phyloP scores from a whole-genome alignment of 2,329 filamentous ascomycete species.

The Cercospora nicotianae region DNA sequence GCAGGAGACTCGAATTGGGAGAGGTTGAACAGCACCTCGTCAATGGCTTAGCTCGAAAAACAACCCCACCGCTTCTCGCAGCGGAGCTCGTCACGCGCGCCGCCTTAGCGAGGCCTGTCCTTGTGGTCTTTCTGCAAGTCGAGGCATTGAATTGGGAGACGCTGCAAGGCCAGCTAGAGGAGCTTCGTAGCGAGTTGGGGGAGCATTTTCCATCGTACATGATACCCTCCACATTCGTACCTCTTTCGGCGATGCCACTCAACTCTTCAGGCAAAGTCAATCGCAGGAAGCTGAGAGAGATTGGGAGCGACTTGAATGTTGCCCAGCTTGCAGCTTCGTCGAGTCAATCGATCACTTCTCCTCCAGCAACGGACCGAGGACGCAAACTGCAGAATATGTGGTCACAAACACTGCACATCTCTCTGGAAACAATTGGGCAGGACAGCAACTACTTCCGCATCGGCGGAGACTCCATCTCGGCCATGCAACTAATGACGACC shows the following conservation, averaged over 20 bases:
- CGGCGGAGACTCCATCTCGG: constrained; percentile 33
- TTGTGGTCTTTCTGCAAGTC: constrained; percentile 14
- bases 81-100: not conserved
- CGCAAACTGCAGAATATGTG: constrained; percentile 12
- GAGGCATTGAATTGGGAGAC: not conserved
- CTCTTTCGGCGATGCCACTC: not conserved
- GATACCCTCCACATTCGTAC: constrained; percentile 2
- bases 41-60: not conserved
- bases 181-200: not conserved
- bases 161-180: not conserved
- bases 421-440: not conserved
- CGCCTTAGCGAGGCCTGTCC: not conserved
- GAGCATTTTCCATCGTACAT: constrained; percentile 4
- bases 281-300: constrained; percentile 49
- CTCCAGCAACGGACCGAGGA: constrained; percentile 5
- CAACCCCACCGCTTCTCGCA: not conserved
- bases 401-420: constrained; percentile 8
- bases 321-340: not conserved
- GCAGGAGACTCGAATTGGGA: constrained; percentile 63
- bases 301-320: constrained; percentile 42
- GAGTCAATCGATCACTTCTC: not conserved
- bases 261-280: constrained; percentile 65
- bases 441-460: constrained; percentile 44
- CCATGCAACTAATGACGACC: constrained; percentile 11
- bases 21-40: constrained; percentile 46